These are phyloP conservation scores for Nannizziopsis barbatae DNA, from an alignment of 2,329 filamentous ascomycete species.

Conservation along the genomic window DNA sequence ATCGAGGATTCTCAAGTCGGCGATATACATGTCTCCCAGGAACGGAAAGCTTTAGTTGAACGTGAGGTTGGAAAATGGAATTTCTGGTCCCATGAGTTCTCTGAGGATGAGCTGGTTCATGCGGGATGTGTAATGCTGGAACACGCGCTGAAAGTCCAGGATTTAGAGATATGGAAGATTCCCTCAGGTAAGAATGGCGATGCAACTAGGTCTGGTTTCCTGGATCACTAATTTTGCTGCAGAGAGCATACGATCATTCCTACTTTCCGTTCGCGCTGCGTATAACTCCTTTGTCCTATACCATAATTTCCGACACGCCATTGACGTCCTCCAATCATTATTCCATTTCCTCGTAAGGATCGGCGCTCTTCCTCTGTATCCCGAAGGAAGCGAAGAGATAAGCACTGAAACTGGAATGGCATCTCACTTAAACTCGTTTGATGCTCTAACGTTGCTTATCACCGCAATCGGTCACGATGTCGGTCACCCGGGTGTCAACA, in stretches of 20 bases:
- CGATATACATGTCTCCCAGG: conserved; percentile 55
- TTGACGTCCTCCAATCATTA: conserved; percentile 87
- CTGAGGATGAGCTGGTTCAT: conserved; percentile 80
- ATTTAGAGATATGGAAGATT: conserved; percentile 69
- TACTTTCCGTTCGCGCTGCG: conserved; percentile 79
- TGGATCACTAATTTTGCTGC: conserved; percentile 7
- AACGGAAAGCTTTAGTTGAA: conserved; percentile 56
- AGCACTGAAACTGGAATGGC: conserved; percentile 53
- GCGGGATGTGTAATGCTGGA: conserved; percentile 80
- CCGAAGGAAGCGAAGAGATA: conserved; percentile 26
- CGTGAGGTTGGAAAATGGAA: conserved; percentile 65
- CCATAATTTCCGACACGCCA: conserved; percentile 95
- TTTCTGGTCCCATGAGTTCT: conserved; percentile 81
- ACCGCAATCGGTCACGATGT: conserved; percentile 98
- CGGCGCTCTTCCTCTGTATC: conserved; percentile 61
- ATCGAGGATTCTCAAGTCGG: conserved; percentile 46
- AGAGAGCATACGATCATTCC: conserved; percentile 74
- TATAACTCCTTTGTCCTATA: conserved; percentile 96
- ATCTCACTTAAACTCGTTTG: conserved; percentile 67
- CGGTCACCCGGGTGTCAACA: conserved; percentile 94
- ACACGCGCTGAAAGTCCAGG: conserved; percentile 72
- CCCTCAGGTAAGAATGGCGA: conserved; percentile 50
- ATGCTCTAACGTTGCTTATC: conserved; percentile 77
- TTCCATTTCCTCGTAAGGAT: conserved; percentile 82
- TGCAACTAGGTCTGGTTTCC: neutral